Evolutionary conservation across 495 filamentous ascomycete genomes (phyloP), one percentile per base, ranked within the genome.

Genomic region (Evernia prunastri): DNA sequence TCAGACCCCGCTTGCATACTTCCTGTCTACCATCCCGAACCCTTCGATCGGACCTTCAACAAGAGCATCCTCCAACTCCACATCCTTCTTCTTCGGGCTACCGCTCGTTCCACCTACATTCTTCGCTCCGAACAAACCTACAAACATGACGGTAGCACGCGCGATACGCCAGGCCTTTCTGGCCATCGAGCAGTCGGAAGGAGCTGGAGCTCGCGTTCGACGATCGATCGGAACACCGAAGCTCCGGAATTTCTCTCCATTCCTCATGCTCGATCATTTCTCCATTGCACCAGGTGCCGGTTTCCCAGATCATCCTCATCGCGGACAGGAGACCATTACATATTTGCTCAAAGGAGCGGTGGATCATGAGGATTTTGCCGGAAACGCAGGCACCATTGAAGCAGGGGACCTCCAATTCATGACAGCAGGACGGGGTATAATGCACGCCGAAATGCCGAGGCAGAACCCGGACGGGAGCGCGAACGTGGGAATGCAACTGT

Each of bases 261-360:
- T 98, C 80, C 82, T 98, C 18, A 96, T 98, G 93, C 89, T 97
- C 31, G 93, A 98, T 74, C 91, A 97, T 77, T 96, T 96, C 80
- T 84, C 80, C 51, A 84, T 92, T 69, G 82, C 83, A 36, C 86
- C 86, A 23, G 89, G 89, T 56, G 89, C 92, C 27, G 93, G 93
- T 8, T 96, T 96, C 74, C 91, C 91, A 0, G 91, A 96, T 74
- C 91, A 96, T 71, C 87, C 87, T 3, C 87, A 90, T 73, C 82
- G 87, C 45, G 83, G 86, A 31, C 86, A 88, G 72, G 88, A 96
- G 71, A 95, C 90, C 17, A 95, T 98, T 71, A 98, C 94, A 18
- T 98, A 97, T 74, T 78, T 97, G 4, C 78, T 97, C 1, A 73
- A 80, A 2, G 93, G 93, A 59, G 90, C 81, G 0, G 86, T 96